These are phyloP conservation scores for Angomonas desouzai DNA, from an alignment of 208 protist genomes.

Conservation along the genomic window DNA sequence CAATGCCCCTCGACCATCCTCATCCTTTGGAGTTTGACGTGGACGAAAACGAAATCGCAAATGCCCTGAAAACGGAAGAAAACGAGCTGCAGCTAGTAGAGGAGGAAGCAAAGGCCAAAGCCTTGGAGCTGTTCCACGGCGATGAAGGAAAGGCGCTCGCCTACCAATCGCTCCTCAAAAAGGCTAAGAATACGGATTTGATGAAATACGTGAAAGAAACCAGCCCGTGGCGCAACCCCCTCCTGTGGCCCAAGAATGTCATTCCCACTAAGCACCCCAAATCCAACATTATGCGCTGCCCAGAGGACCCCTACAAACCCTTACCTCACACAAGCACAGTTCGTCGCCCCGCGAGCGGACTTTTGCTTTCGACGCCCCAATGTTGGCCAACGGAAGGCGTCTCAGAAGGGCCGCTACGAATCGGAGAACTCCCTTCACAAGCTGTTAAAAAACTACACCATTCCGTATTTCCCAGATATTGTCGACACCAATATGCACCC, in stretches of 20 bases:
- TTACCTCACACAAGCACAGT: conserved; percentile 77
- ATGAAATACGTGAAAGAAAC: conserved; percentile 67
- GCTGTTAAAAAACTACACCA: conserved; percentile 68
- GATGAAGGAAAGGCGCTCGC: conserved; percentile 32
- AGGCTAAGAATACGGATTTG: conserved; percentile 44
- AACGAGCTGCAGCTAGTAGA: neutral
- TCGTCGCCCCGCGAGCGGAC: conserved; percentile 76
- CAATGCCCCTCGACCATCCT: neutral
- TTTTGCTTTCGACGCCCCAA: conserved; percentile 84
- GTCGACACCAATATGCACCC: conserved; percentile 81
- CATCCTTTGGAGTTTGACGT: conserved; percentile 7
- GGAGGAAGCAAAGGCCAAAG: neutral
- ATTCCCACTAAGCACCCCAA: conserved; percentile 84
- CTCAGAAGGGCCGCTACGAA: conserved; percentile 78
- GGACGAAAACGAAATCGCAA: neutral
- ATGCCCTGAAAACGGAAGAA: neutral
- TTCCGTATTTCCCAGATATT: conserved; percentile 89
- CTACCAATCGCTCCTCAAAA: conserved; percentile 51
- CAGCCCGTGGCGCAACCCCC: conserved; percentile 86
- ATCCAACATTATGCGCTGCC: conserved; percentile 85
- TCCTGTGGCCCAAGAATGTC: conserved; percentile 72
- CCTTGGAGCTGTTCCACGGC: conserved; percentile 16
- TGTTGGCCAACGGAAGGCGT: conserved; percentile 42
- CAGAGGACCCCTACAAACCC: conserved; percentile 79
- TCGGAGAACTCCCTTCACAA: conserved; percentile 60